phyloP scores from a whole-genome alignment of 2,329 filamentous ascomycete genomes.

The Colletotrichum tofieldiae region DNA sequence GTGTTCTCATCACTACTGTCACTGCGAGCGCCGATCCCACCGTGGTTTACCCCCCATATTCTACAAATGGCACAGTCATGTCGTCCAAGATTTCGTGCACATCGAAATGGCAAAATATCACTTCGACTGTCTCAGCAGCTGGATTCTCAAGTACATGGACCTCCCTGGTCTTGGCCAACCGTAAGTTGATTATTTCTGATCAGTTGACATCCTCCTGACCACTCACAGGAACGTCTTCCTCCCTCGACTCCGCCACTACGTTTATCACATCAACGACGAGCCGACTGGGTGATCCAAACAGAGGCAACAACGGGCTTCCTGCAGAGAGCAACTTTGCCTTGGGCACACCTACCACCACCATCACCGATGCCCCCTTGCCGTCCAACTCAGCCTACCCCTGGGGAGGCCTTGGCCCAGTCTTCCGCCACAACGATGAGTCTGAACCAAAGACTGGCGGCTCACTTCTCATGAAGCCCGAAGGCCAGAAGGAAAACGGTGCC shows the following conservation, averaged over 20 bases:
- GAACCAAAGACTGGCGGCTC: conserved; percentile 35
- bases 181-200: neutral
- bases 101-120: conserved; percentile 34
- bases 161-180: neutral
- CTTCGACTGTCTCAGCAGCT: conserved; percentile 1
- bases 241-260: conserved; percentile 15
- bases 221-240: conserved; percentile 11
- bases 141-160: conserved; percentile 13
- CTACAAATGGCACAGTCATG: conserved; percentile 11
- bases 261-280: conserved; percentile 38
- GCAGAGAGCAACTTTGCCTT: neutral
- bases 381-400: conserved; percentile 54
- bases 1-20: conserved; percentile 20
- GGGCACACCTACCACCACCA: conserved; percentile 31
- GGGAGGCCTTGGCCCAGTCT: conserved; percentile 54
- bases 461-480: neutral
- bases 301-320: neutral
- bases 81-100: conserved; percentile 1
- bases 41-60: neutral
- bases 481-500: neutral
- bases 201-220: neutral
- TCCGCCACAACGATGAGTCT: conserved; percentile 53
- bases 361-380: conserved; percentile 45
- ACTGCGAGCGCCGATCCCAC: conserved; percentile 23
- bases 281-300: neutral